A percentile compares a stretch with the other conserved stretches of the same genome.
Evolutionary conservation across 148 eudicot species (phyloP).

Genomic region (Amaranthus palmeri): DNA sequence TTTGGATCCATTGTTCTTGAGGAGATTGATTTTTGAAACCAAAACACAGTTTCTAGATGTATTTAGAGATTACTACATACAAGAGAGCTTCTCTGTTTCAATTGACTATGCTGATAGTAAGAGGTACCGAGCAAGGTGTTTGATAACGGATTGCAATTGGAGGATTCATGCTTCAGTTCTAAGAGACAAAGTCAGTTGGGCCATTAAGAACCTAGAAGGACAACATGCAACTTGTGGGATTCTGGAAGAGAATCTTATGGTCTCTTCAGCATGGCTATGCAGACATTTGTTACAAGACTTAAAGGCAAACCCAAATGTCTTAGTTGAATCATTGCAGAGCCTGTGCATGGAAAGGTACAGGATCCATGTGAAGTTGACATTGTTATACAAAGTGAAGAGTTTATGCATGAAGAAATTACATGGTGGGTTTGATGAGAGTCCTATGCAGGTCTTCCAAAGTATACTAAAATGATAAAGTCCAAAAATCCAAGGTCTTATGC

Average conservation of each 20-base stretch:
- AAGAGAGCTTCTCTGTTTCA: no score
- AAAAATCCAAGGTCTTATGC: background rate
- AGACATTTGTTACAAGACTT: background rate
- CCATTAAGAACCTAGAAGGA: background rate
- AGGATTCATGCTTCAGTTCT: background rate
- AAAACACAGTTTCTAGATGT: no score
- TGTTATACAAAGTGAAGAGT: background rate
- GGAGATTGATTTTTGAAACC: no score
- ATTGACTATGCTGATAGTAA: no score
- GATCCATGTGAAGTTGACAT: background rate
- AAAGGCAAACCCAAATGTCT: background rate
- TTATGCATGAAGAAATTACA: no score
- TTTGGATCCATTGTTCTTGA: no score
- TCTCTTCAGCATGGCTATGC: no score
- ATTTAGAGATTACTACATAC: no score
- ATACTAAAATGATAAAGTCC: background rate
- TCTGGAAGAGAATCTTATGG: no score
- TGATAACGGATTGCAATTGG: no score
- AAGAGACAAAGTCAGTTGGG: background rate
- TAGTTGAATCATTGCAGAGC: background rate
- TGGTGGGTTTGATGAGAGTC: background rate
- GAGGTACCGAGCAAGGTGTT: background rate
- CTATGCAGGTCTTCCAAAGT: background rate
- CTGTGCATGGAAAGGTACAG: background rate
- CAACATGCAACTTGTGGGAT: background rate